Conservation (phyloP, 306 rosid genomes). For the Carpinus viminea region DNA sequence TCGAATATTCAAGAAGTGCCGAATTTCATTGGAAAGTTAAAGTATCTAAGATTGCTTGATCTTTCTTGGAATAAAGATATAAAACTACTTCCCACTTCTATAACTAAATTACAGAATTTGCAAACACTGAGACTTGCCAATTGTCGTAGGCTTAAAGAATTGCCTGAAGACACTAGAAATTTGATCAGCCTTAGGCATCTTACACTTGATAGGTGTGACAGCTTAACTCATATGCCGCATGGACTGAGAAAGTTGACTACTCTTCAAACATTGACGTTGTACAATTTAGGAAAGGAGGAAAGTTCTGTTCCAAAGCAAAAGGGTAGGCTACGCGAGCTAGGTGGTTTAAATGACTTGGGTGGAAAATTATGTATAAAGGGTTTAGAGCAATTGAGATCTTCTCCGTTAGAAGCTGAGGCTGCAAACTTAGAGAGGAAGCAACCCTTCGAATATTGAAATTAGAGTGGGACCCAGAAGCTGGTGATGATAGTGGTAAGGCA, state of each 20-base stretch:
- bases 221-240: not conserved
- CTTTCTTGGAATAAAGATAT: not conserved
- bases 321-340: slow-evolving; percentile 2
- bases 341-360: not conserved
- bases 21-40: not conserved
- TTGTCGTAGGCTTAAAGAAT: not conserved
- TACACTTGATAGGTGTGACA: not conserved
- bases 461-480: not conserved
- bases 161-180: slow-evolving; percentile 1
- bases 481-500: no score
- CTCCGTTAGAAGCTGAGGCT: not conserved
- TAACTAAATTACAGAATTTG: not conserved
- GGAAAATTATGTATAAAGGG: not conserved
- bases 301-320: not conserved
- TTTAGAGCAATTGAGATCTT: not conserved
- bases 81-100: not conserved
- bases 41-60: slow-evolving; percentile 1
- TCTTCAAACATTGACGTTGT: not conserved
- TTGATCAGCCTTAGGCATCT: slow-evolving; percentile 21
- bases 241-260: slow-evolving; percentile 1
- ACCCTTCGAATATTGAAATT: not conserved
- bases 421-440: slow-evolving; percentile 2
- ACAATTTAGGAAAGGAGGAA: not conserved
- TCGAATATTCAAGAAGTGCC: not conserved
- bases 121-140: not conserved